These are phyloP conservation scores for Microdochium nivale DNA, from an alignment of 2,329 filamentous ascomycete genomes.

Conservation along the genomic window DNA sequence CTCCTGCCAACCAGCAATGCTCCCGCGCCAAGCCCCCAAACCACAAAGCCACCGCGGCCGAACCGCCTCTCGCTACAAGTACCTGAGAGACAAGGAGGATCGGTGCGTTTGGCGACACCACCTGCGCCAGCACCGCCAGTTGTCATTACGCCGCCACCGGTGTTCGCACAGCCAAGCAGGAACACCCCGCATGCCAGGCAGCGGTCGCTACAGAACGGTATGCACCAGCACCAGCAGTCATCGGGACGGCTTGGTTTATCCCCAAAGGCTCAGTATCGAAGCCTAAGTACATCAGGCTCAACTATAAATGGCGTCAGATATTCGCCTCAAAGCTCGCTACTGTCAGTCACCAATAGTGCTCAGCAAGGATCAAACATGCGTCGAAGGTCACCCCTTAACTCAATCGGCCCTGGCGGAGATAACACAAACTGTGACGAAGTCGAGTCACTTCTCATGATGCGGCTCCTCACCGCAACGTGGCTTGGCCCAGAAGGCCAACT, in stretches of 20 bases:
- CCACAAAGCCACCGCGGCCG: conserved; percentile 25
- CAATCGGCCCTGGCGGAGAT: conserved; percentile 24
- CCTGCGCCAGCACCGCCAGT: conserved; percentile 34
- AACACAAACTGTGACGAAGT: conserved; percentile 49
- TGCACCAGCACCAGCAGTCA: not conserved
- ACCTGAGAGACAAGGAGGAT: conserved; percentile 49
- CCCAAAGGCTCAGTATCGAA: not conserved
- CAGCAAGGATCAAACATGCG: conserved; percentile 14
- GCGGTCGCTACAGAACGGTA: not conserved
- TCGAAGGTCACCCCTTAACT: not conserved
- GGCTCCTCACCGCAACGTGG: conserved; percentile 43
- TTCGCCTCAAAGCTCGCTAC: not conserved
- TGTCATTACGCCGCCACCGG: conserved; percentile 30
- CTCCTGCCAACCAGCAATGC: not conserved
- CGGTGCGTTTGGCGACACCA: conserved; percentile 54
- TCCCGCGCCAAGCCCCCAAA: conserved; percentile 5
- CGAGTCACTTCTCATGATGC: conserved; percentile 44
- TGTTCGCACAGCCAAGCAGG: conserved; percentile 10
- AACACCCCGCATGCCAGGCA: not conserved
- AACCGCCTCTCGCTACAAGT: conserved; percentile 53
- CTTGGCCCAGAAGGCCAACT: conserved; percentile 34
- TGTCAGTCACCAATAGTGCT: conserved; percentile 8
- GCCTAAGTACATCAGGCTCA: not conserved
- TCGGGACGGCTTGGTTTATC: not conserved
- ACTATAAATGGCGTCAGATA: not conserved